Percentiles rank a stretch among this genome's conserved stretches.
Conservation (phyloP, 805 yeast species). For the Brettanomyces sp. region DNA sequence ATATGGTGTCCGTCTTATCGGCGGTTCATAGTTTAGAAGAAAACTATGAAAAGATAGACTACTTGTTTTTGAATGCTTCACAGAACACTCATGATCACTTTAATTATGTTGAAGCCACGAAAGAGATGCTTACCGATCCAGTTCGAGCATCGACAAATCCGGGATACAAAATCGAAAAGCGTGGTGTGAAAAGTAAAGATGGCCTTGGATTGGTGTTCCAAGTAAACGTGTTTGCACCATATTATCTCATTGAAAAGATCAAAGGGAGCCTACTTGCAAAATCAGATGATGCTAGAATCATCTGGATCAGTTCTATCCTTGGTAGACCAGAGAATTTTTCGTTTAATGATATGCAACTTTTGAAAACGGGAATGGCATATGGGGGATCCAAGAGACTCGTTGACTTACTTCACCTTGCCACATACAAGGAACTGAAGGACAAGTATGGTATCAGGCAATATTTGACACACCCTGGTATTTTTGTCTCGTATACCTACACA, state of each 20-base stretch:
- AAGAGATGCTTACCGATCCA: conserved; percentile 59
- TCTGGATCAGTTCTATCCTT: conserved; percentile 85
- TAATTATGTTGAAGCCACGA: conserved; percentile 72
- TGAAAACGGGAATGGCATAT: conserved; percentile 58
- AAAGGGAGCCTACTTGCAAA: conserved; percentile 33
- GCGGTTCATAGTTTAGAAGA: conserved; percentile 65
- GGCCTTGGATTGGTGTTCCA: conserved; percentile 84
- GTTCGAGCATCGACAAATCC: conserved; percentile 83
- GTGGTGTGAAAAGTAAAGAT: conserved; percentile 70
- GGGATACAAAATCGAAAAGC: conserved; percentile 70
- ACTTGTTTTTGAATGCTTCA: conserved; percentile 79
- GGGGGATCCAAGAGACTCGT: conserved; percentile 88
- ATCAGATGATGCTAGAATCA: conserved; percentile 44
- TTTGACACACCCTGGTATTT: conserved; percentile 89
- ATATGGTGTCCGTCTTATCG: conserved; percentile 74
- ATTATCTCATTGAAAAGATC: conserved; percentile 66
- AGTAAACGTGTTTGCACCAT: conserved; percentile 95
- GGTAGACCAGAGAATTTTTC: conserved; percentile 69
- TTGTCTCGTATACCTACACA: conserved; percentile 73
- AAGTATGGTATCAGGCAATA: conserved; percentile 57
- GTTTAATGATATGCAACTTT: conserved; percentile 63
- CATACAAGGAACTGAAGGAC: conserved; percentile 40
- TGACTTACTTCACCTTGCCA: conserved; percentile 72
- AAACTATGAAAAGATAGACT: conserved; percentile 62
- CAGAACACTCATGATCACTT: conserved; percentile 83